phyloP scores from a whole-genome alignment of 371 early-diverging fungal genomes.

The Nosema muscidifuracis region DNA sequence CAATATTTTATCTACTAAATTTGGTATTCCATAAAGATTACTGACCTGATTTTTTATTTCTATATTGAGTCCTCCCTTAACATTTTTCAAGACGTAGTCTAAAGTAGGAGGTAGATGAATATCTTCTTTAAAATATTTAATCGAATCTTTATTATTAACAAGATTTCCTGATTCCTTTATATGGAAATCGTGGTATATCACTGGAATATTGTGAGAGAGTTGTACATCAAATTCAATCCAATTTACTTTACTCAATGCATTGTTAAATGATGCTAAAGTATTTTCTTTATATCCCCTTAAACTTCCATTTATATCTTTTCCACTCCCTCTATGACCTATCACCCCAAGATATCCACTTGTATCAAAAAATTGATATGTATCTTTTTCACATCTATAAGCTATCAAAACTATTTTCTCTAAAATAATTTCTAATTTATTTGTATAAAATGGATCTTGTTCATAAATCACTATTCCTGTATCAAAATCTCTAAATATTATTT shows the following conservation, averaged over 20 bases:
- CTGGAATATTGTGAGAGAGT: slow-evolving; percentile 74
- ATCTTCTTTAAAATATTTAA: slow-evolving; percentile 34
- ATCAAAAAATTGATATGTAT: too few relatives aligned
- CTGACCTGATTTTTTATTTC: slow-evolving; percentile 90
- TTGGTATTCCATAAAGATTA: slow-evolving; percentile 61
- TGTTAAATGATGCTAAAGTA: slow-evolving; percentile 76
- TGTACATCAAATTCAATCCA: slow-evolving; percentile 92
- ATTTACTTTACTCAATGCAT: slow-evolving; percentile 73
- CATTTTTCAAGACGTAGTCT: slow-evolving; percentile 64
- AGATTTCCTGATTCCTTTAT: slow-evolving; percentile 57
- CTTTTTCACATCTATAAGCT: too few relatives aligned
- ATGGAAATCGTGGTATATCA: slow-evolving; percentile 86
- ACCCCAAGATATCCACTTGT: too few relatives aligned
- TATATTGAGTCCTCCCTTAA: slow-evolving; percentile 75
- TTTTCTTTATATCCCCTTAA: too few relatives aligned
- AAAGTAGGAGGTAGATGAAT: slow-evolving; percentile 65
- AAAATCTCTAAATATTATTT: too few relatives aligned
- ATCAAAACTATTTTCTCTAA: too few relatives aligned
- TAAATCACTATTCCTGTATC: too few relatives aligned
- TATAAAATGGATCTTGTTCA: too few relatives aligned
- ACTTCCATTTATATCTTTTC: slow-evolving; percentile 64
- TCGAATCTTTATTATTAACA: slow-evolving; percentile 1
- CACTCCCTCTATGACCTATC: slow-evolving; percentile 86
- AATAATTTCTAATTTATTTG: too few relatives aligned
- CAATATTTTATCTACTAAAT: slow-evolving; percentile 1